A percentile compares a stretch with the other conserved stretches of the same genome.
Evolutionary conservation across 805 yeast species (phyloP).

Genomic region (Myxozyma sirexii): DNA sequence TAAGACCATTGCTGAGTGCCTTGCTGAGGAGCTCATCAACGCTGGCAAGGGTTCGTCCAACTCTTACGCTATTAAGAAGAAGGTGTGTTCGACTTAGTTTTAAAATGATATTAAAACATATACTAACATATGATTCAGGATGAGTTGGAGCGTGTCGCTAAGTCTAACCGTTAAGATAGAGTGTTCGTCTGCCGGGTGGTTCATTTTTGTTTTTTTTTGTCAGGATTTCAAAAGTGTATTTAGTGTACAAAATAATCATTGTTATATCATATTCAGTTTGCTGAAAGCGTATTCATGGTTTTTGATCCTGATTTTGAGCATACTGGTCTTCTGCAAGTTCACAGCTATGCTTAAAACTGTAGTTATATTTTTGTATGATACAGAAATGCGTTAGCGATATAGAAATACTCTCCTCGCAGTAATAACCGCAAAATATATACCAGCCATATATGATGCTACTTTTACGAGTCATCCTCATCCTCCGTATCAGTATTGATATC

Average conservation of each 20-base stretch:
- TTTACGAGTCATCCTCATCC: slow-evolving; percentile 27
- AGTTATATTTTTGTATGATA: no score
- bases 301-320: background rate
- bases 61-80: slow-evolving; percentile 99
- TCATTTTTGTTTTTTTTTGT: slow-evolving; percentile 15
- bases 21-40: slow-evolving; percentile 99
- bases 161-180: slow-evolving; percentile 94
- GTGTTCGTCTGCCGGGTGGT: slow-evolving; percentile 8
- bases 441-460: background rate
- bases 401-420: background rate
- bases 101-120: background rate
- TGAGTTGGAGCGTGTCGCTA: slow-evolving; percentile 99
- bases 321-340: no score
- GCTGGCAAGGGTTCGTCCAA: slow-evolving; percentile 99
- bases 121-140: slow-evolving; percentile 47
- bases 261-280: slow-evolving; percentile 3
- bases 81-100: slow-evolving; percentile 46
- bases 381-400: no score
- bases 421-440: background rate
- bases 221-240: slow-evolving; percentile 30
- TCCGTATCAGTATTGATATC: slow-evolving; percentile 38
- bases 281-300: background rate
- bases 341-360: no score
- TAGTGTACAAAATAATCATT: slow-evolving; percentile 32
- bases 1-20: slow-evolving; percentile 99